phyloP scores from a whole-genome alignment of 31 red algal genomes.

The Pterothamnion heteromorphum region DNA sequence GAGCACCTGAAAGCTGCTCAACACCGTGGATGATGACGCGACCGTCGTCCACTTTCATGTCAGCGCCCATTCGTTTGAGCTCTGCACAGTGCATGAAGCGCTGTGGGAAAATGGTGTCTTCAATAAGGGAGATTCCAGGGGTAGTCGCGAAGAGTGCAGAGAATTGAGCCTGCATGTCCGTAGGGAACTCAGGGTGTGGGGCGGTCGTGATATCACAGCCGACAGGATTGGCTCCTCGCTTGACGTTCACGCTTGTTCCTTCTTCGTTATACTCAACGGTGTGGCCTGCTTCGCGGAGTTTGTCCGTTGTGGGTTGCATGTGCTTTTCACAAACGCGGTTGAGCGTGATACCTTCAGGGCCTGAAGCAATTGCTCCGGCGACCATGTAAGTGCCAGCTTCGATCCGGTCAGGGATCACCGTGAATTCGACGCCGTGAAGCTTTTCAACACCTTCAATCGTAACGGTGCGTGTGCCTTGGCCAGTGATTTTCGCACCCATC shows the following conservation, averaged over 20 bases:
- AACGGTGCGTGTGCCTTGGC: neutral
- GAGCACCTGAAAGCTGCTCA: neutral
- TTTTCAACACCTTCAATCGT: neutral
- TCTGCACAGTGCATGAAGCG: neutral
- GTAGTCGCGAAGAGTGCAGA: neutral
- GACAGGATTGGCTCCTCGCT: neutral
- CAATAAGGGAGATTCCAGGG: neutral
- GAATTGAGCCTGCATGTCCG: neutral
- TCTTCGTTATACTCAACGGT: neutral
- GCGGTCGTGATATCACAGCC: neutral
- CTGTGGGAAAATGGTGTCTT: neutral
- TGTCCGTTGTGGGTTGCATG: neutral
- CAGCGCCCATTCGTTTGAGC: neutral
- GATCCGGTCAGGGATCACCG: neutral
- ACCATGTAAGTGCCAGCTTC: conserved; percentile 17
- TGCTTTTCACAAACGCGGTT: neutral
- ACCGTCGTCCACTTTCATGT: neutral
- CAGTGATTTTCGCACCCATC: neutral
- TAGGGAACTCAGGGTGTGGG: neutral
- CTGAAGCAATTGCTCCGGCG: neutral
- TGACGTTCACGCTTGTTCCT: neutral
- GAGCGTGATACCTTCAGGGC: neutral
- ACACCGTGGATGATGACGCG: neutral
- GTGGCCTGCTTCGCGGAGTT: neutral
- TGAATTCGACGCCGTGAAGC: neutral